Conservation (phyloP, 2,329 filamentous ascomycete species). For the Cadophora malorum region DNA sequence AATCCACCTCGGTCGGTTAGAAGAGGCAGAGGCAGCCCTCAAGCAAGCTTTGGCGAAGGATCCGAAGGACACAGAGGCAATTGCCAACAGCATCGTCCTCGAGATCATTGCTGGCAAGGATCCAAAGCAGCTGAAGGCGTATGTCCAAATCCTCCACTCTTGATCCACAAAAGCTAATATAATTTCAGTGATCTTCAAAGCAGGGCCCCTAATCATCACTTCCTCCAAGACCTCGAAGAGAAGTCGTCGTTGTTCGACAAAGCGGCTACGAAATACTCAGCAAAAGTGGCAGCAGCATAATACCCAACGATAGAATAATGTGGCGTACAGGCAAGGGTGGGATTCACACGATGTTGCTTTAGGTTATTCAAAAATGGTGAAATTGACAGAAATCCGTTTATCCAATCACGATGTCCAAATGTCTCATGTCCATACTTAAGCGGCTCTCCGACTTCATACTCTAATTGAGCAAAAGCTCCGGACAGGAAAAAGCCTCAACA, state of each 20-base stretch:
- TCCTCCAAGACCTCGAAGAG: conserved; percentile 77
- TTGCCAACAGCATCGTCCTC: conserved; percentile 85
- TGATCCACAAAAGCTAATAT: conserved; percentile 15
- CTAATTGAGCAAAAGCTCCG: conserved; percentile 33
- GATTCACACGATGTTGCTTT: conserved; percentile 29
- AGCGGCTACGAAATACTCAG: conserved; percentile 83
- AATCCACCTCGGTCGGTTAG: conserved; percentile 84
- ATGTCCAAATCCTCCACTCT: conserved; percentile 45
- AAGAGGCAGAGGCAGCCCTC: conserved; percentile 87
- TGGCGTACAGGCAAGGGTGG: conserved; percentile 35
- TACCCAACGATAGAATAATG: conserved; percentile 32
- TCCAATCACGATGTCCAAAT: conserved; percentile 11
- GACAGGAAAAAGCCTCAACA: conserved; percentile 26
- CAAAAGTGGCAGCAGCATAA: conserved; percentile 66
- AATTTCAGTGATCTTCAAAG: conserved; percentile 59
- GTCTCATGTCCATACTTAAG: conserved; percentile 9
- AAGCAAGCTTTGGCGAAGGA: conserved; percentile 81
- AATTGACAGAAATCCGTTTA: conserved; percentile 24
- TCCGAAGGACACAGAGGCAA: conserved; percentile 71
- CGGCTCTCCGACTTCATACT: conserved; percentile 17
- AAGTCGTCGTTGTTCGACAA: conserved; percentile 90
- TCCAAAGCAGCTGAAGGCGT: conserved; percentile 66
- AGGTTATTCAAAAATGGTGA: conserved; percentile 35
- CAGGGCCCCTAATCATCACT: conserved; percentile 69
- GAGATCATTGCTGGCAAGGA: conserved; percentile 79